phyloP scores from a whole-genome alignment of 1,284 basidiomycete species.

The Apiotrichum gamsii region DNA sequence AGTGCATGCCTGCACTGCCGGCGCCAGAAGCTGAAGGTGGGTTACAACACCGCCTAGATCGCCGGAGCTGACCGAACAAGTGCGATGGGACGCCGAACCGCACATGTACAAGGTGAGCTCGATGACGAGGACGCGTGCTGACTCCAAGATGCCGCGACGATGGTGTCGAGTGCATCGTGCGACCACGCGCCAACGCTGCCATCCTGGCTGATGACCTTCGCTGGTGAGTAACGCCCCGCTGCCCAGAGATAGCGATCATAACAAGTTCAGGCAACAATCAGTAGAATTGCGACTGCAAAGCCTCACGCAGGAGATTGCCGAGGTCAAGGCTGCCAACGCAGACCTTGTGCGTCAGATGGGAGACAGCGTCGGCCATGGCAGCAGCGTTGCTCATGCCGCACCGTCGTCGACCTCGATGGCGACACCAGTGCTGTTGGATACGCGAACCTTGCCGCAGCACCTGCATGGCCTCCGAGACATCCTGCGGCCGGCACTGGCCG shows the following conservation, averaged over 20 bases:
- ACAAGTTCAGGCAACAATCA: conserved; percentile 10
- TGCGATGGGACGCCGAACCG: conserved; percentile 11
- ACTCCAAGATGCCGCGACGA: conserved; percentile 10
- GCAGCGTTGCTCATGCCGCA: not conserved
- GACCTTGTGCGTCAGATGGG: conserved; percentile 5
- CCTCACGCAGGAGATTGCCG: conserved; percentile 9
- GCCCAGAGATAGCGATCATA: too few relatives aligned
- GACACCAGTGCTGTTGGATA: too few relatives aligned
- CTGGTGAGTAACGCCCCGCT: too few relatives aligned
- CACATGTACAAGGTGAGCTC: conserved; percentile 10
- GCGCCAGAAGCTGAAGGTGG: conserved; percentile 18
- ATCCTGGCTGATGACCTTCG: conserved; percentile 17
- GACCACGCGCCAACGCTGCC: conserved; percentile 17
- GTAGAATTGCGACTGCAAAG: conserved; percentile 11
- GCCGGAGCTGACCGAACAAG: not conserved
- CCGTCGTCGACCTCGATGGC: not conserved
- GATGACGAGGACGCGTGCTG: not conserved
- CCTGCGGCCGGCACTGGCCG: conserved; percentile 5
- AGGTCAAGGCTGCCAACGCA: conserved; percentile 9
- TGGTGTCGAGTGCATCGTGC: conserved; percentile 17
- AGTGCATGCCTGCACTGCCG: conserved; percentile 19
- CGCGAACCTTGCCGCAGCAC: conserved; percentile 4
- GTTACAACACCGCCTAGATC: not conserved
- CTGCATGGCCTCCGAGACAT: conserved; percentile 7
- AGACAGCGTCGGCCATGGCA: not conserved